Conservation (phyloP, 202 grass and related monocot species). For the Sporobolus alterniflorus region DNA sequence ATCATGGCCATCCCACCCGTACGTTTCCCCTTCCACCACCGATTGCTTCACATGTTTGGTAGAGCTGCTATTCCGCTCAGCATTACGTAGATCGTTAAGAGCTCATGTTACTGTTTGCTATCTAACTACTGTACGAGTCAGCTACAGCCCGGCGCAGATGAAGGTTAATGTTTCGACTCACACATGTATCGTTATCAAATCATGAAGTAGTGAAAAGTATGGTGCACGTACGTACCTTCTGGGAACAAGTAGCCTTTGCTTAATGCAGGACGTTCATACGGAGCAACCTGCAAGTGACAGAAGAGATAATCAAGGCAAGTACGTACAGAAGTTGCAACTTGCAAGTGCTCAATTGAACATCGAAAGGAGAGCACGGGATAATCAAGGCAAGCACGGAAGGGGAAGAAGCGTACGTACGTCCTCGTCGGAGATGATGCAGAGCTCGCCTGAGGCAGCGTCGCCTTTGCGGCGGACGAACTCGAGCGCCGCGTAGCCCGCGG, state of each 20-base stretch:
- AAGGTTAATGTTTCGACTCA: background rate
- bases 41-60: background rate
- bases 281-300: slow-evolving; percentile 64
- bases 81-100: background rate
- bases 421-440: slow-evolving; percentile 99
- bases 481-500: slow-evolving; percentile 89
- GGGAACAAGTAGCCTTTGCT: slow-evolving; percentile 95
- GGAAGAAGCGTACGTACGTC: slow-evolving; percentile 21
- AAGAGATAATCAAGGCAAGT: slow-evolving; percentile 11
- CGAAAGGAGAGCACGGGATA: background rate
- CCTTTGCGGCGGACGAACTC: slow-evolving; percentile 76
- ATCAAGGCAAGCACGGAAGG: background rate
- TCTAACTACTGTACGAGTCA: background rate
- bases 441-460: slow-evolving; percentile 54
- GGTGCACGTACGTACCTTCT: slow-evolving; percentile 83
- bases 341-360: background rate
- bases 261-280: slow-evolving; percentile 94
- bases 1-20: too few species aligned
- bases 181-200: background rate
- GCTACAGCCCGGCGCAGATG: background rate
- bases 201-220: background rate
- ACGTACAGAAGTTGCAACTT: too few species aligned
- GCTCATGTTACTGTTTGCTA: background rate
- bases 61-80: background rate
- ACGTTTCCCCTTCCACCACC: too few species aligned